Conservation (phyloP, 225 moss, liverwort and hornwort species). For the Pleurozium schreberi region DNA sequence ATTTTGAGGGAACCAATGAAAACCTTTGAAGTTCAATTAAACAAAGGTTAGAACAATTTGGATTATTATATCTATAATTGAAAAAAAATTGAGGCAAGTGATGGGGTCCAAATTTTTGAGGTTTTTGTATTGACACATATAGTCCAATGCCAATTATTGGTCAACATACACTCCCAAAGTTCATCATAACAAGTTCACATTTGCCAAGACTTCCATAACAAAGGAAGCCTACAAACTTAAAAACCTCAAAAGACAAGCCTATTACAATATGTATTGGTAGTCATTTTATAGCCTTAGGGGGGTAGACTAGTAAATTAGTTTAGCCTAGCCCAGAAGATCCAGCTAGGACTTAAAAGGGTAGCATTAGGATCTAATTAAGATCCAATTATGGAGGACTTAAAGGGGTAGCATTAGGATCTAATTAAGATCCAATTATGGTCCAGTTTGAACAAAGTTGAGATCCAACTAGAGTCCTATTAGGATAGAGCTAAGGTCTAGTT, state of each 20-base stretch:
- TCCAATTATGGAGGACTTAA: no score
- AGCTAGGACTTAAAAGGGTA: no score
- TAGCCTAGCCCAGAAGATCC: no score
- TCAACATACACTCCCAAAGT: background rate
- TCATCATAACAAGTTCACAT: background rate
- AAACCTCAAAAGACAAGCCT: background rate
- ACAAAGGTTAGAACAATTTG: background rate
- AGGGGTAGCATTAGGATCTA: no score
- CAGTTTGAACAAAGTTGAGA: no score
- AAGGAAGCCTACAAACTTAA: background rate
- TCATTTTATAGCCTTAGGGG: no score
- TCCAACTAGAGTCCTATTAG: no score
- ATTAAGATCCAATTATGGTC: no score
- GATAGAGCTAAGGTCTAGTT: no score
- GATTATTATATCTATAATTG: background rate
- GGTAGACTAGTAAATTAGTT: no score
- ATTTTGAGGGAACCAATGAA: background rate
- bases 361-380: no score
- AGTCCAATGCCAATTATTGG: rapidly evolving
- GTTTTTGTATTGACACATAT: background rate
- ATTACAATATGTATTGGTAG: no score
- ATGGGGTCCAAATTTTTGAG: background rate
- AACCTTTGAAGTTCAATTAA: background rate
- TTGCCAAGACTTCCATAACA: background rate
- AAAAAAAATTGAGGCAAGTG: background rate